Percentiles rank a stretch among this genome's conserved stretches.
Conservation (phyloP, 2,329 filamentous ascomycete species). For the Ophiostoma ips region DNA sequence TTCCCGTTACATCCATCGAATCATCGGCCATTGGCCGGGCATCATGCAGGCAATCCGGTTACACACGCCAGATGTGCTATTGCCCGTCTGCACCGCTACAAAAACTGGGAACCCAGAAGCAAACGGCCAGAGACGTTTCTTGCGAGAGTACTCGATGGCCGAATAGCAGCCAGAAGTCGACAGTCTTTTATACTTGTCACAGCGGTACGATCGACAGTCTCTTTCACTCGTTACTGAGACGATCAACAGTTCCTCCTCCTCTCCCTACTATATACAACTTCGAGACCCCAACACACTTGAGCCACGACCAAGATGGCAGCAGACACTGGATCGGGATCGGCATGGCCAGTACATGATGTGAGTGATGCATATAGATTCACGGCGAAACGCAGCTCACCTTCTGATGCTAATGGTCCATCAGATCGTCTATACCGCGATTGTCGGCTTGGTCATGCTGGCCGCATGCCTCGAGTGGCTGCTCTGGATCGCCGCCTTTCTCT, state of each 20-base stretch:
- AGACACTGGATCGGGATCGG: conserved; percentile 21
- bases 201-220: too few species aligned
- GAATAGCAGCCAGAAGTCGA: too few species aligned
- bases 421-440: conserved; percentile 74
- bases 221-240: too few species aligned
- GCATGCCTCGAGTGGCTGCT: conserved; percentile 88
- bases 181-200: too few species aligned
- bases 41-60: too few species aligned
- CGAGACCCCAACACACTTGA: neutral
- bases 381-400: neutral
- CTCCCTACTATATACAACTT: too few species aligned
- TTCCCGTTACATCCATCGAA: too few species aligned
- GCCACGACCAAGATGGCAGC: neutral
- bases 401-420: conserved; percentile 22
- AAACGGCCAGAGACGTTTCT: too few species aligned
- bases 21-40: neutral
- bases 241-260: too few species aligned
- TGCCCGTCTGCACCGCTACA: neutral
- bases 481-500: conserved; percentile 86
- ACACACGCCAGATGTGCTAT: neutral
- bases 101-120: too few species aligned
- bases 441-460: conserved; percentile 69
- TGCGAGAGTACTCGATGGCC: too few species aligned
- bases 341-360: conserved; percentile 40
- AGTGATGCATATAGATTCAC: conserved; percentile 11